Percentiles rank a stretch among this genome's conserved stretches.
Evolutionary conservation across 176 grass and related monocot genomes (phyloP).

Genomic region (Elymus sibiricus): DNA sequence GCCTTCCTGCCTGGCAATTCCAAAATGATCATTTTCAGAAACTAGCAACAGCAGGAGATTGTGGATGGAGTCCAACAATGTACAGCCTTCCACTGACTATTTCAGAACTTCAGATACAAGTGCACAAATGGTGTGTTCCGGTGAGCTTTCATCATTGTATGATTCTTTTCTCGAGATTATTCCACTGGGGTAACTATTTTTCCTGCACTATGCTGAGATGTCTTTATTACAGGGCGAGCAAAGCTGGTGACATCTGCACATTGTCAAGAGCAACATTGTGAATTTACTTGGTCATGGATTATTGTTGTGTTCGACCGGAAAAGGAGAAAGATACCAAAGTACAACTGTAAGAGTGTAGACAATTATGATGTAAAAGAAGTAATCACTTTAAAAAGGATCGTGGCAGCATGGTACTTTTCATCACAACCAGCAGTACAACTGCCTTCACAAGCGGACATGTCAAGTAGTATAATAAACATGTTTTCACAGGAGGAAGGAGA

Average conservation of each 20-base stretch:
- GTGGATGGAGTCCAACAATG: neutral
- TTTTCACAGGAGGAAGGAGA: neutral
- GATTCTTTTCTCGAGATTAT: neutral
- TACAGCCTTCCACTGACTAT: neutral
- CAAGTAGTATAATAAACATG: neutral
- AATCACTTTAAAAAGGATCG: neutral
- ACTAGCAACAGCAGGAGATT: neutral
- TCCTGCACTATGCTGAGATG: neutral
- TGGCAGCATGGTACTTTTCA: neutral
- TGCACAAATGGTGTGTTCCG: conserved; percentile 2
- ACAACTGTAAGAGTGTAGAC: neutral
- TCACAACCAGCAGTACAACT: neutral
- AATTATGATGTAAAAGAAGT: neutral
- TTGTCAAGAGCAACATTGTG: neutral
- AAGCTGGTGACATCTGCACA: conserved; percentile 2
- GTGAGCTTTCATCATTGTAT: neutral
- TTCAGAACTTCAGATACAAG: conserved; percentile 20
- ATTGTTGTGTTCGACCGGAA: neutral
- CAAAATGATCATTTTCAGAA: conserved; percentile 1
- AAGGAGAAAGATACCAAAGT: neutral
- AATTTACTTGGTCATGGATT: neutral
- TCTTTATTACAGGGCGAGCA: neutral
- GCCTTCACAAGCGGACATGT: neutral
- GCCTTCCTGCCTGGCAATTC: neutral
- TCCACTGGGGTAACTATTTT: conserved; percentile 2